Percentiles rank a stretch among this genome's conserved stretches.
These are phyloP conservation scores for Phytopythium montanum DNA, from an alignment of 352 stramenopile species.

Conservation along the genomic window DNA sequence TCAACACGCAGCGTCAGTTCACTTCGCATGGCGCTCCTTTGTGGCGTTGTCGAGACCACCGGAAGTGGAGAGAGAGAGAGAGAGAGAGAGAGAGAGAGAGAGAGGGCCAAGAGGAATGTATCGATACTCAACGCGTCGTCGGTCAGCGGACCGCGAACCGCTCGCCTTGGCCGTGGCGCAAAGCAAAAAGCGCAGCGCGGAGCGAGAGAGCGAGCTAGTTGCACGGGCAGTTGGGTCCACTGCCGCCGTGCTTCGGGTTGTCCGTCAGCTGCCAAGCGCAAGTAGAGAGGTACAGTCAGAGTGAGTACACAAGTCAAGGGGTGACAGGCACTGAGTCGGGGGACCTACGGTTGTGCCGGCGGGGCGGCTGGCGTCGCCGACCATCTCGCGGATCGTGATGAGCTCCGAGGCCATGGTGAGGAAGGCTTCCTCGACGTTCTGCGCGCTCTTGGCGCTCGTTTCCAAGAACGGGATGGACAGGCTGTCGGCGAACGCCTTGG, in stretches of 20 bases:
- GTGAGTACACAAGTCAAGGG: background rate
- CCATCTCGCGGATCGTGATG: slow-evolving; percentile 90
- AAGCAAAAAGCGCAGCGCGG: background rate
- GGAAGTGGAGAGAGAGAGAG: too few species aligned
- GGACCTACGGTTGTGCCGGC: slow-evolving; percentile 59
- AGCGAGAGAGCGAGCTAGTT: slow-evolving; percentile 20
- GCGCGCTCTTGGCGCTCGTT: slow-evolving; percentile 98
- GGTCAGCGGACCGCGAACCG: background rate
- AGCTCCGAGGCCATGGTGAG: slow-evolving; percentile 99
- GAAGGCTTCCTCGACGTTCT: slow-evolving; percentile 99
- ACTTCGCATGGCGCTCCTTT: background rate
- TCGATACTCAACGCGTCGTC: slow-evolving; percentile 8
- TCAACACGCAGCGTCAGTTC: background rate
- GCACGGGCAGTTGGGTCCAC: slow-evolving; percentile 30
- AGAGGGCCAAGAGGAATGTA: slow-evolving; percentile 2
- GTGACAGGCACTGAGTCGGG: background rate
- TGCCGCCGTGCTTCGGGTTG: slow-evolving; percentile 29
- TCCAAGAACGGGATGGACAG: slow-evolving; percentile 99
- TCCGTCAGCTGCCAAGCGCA: slow-evolving; percentile 26
- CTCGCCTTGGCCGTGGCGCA: background rate
- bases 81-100: too few species aligned
- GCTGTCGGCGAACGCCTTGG: slow-evolving; percentile 96
- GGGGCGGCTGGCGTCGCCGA: slow-evolving; percentile 66
- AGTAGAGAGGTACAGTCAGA: slow-evolving; percentile 14
- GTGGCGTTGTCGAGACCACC: background rate